Base-by-base conservation (phyloP, 768 basidiomycete genomes). In the Boletus insuetus region DNA sequence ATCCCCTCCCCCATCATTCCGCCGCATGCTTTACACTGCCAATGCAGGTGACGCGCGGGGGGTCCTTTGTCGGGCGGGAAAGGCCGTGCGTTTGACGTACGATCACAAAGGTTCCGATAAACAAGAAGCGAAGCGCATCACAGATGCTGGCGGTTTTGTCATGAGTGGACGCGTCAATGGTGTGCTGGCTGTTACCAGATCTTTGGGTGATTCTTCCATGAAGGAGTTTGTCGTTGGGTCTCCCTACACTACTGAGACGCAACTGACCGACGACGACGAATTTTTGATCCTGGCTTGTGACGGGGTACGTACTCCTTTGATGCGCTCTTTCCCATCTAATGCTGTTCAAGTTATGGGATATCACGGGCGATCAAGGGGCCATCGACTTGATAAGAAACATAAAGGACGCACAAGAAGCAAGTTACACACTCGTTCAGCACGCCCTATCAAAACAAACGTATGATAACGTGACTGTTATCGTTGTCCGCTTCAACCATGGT, bases 111-210 rank as follows among this genome's bases (percentile, higher is more conserved):
- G 97, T 31, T 87, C 89, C 6, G 97, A 99, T 70, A 87, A 89
- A 65, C 94, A 96, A 70, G 97, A 99, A 73, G 95, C 95, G 19
- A 98, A 97, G 74, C 84, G 97, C 20, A 98, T 99, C 69, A 94
- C 82, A 46, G 97, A 98, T 67, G 97, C 97, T 0, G 97, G 97
- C 11, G 97, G 97, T 2, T 99, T 98, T 68, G 95, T 99, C 20
- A 87, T 99, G 90, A 96, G 96, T 66, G 97, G 96, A 59, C 84
- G 97, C 13, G 97, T 99, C 34, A 99, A 99, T 62, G 97, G 96
- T 59, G 95, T 98, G 40, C 77, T 99, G 51, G 94, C 94, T 7
- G 97, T 99, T 29, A 99, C 97, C 17, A 81, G 97, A 54, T 94
- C 94, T 64, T 76, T 99, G 53, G 97, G 97, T 34, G 97, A 99